Evolutionary conservation across 495 filamentous ascomycete species (phyloP), one percentile per base, ranked within the genome.

Genomic region (Hypomontagnella submonticulosa): DNA sequence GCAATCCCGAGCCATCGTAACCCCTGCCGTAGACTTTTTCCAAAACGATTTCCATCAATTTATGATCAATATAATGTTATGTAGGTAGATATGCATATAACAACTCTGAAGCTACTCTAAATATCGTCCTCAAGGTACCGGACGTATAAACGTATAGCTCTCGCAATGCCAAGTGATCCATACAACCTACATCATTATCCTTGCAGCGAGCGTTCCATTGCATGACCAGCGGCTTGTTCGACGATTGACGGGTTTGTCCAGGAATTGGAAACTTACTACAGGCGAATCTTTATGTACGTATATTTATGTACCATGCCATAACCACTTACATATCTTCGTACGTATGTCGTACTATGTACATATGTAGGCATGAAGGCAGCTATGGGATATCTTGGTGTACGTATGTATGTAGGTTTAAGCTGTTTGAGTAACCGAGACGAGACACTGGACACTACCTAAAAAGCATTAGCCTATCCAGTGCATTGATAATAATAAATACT

Each of bases 151-250:
- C n/a, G 40, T 68, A 68, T 48, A 58, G 42, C 34, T 61, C 51
- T 38, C 38, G 57, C 46, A 49, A 44, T 42, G 64, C 53, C 59
- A 68, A 63, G 58, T 63, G 65, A 68, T 63, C 65, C 48, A 68
- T 63, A 57, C 63, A 41, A 61, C 63, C 57, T 69, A 69, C 60
- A 69, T 69, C 61, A 65, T 23, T 44, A 64, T 61, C 59, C 61
- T 48, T 69, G 61, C 40, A 33, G 8, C 41, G 30, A 46, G 49
- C 38, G 65, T 68, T 68, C 65, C 58, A 68, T 68, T 55, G 58
- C 65, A 68, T 67, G 36, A 33, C 37, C 34, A 48, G 27, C 62
- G 55, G 40, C 48, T 61, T 57, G 53, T 63, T 57, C 34, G 42
- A 62, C 53, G 52, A 53, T 53, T 49, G 49, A 58, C 65, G 36